Conservation (phyloP, 805 yeast species). For the Saturnispora diversa region DNA sequence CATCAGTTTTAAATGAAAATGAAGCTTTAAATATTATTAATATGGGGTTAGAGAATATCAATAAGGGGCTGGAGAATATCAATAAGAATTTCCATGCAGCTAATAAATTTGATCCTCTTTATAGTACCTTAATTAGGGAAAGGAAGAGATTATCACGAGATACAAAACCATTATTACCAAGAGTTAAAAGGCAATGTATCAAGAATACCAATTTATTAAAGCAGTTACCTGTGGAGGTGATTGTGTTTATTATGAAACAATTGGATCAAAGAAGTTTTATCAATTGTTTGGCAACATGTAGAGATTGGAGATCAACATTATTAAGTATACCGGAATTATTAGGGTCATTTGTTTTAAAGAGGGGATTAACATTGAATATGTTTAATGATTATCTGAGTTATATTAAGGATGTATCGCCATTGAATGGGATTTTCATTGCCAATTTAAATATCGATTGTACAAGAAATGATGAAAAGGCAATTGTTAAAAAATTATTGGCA, state of each 20-base stretch:
- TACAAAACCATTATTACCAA: background rate
- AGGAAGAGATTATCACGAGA: background rate
- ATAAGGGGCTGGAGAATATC: background rate
- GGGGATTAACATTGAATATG: constrained; percentile 2
- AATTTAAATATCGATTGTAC: constrained; percentile 1
- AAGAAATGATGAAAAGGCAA: background rate
- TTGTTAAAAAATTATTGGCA: constrained; percentile 7
- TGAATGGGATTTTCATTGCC: constrained; percentile 6
- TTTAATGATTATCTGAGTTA: constrained; percentile 9
- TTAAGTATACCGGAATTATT: constrained; percentile 11
- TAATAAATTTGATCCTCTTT: background rate
- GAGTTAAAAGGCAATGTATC: constrained; percentile 3
- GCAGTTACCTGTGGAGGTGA: constrained; percentile 12
- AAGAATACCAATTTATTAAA: constrained; percentile 8
- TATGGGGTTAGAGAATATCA: background rate
- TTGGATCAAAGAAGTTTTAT: constrained; percentile 8
- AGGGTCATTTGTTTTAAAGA: constrained; percentile 7
- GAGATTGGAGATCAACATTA: constrained; percentile 13
- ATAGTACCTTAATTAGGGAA: background rate
- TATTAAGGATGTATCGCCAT: constrained; percentile 11
- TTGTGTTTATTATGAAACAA: constrained; percentile 6
- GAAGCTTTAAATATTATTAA: constrained; percentile 8
- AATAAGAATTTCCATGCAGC: background rate
- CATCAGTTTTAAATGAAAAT: constrained; percentile 11
- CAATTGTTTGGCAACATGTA: constrained; percentile 11